phyloP scores from a whole-genome alignment of 75 land plant genomes.

The Pinus albicaulis region DNA sequence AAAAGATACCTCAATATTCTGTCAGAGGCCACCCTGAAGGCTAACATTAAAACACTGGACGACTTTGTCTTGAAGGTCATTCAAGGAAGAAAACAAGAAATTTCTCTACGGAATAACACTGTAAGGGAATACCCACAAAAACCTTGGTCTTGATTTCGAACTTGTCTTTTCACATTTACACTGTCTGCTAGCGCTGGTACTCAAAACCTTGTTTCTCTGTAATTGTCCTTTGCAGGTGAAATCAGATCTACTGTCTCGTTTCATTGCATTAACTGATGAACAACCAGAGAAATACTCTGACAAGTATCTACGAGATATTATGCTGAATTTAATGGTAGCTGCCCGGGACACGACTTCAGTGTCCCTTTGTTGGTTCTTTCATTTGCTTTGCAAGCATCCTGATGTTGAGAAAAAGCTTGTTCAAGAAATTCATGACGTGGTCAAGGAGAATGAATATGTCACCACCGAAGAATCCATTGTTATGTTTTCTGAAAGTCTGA shows the following conservation, averaged over 20 bases:
- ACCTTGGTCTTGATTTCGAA: neutral
- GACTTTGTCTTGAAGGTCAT: slow-evolving; percentile 53
- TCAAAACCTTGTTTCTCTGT: neutral
- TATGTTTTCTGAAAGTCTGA: neutral
- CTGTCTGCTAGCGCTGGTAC: neutral
- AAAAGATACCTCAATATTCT: slow-evolving; percentile 54
- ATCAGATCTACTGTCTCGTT: slow-evolving; percentile 69
- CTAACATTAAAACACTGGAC: slow-evolving; percentile 32
- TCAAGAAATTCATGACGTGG: slow-evolving; percentile 18
- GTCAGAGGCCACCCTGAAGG: slow-evolving; percentile 40
- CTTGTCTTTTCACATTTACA: neutral
- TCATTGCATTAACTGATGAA: slow-evolving; percentile 34
- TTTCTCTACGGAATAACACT: neutral
- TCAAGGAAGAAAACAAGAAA: slow-evolving; percentile 17
- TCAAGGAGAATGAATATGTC: neutral
- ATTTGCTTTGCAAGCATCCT: slow-evolving; percentile 69
- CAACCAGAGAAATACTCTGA: slow-evolving; percentile 30
- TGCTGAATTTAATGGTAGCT: slow-evolving; percentile 70
- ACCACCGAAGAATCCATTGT: neutral
- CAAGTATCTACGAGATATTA: slow-evolving; percentile 56
- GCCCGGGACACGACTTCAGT: slow-evolving; percentile 77
- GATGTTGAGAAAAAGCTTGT: slow-evolving; percentile 34
- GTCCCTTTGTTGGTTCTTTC: slow-evolving; percentile 78
- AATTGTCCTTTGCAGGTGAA: slow-evolving; percentile 12
- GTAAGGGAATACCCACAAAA: slow-evolving; percentile 5